Conservation (phyloP, 345 rosid species). For the Salix koriyanagi region DNA sequence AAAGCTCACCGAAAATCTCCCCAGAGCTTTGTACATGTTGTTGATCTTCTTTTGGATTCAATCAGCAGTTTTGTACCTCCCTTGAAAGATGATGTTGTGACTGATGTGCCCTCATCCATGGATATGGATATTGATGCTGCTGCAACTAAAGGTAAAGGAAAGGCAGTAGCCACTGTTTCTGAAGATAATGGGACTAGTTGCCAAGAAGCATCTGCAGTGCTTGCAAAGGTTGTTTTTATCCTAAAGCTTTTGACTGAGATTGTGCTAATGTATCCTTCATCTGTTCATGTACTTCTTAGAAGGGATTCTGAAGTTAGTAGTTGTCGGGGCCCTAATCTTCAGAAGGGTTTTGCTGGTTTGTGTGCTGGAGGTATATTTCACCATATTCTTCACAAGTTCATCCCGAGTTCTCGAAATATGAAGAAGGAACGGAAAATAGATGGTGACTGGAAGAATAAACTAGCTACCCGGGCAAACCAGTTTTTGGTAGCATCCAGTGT, state of each 20-base stretch:
- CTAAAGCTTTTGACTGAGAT: constrained; percentile 91
- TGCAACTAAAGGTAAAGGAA: constrained; percentile 76
- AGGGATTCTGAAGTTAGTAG: constrained; percentile 68
- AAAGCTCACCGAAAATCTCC: constrained; percentile 76
- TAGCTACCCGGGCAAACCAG: constrained; percentile 72
- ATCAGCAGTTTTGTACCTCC: constrained; percentile 63
- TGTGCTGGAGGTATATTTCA: constrained; percentile 63
- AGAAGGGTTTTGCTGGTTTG: constrained; percentile 39
- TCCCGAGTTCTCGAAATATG: constrained; percentile 54
- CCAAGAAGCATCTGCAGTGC: constrained; percentile 64
- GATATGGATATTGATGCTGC: constrained; percentile 94
- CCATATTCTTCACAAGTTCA: constrained; percentile 70
- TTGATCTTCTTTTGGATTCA: constrained; percentile 84
- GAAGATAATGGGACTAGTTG: constrained; percentile 48
- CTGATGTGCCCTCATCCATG: constrained; percentile 43
- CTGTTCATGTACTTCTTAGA: constrained; percentile 75
- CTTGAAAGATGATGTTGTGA: constrained; percentile 40
- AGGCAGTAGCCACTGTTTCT: constrained; percentile 60
- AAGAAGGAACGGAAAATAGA: constrained; percentile 70
- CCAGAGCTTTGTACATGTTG: constrained; percentile 69
- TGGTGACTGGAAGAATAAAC: constrained; percentile 88
- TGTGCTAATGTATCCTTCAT: constrained; percentile 73
- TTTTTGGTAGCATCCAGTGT: constrained; percentile 86
- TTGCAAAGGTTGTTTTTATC: constrained; percentile 81
- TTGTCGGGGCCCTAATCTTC: constrained; percentile 45